A percentile compares a stretch with the other conserved stretches of the same genome.
phyloP scores from a whole-genome alignment of 805 yeast species.

The Priceomyces fermenticarens region DNA sequence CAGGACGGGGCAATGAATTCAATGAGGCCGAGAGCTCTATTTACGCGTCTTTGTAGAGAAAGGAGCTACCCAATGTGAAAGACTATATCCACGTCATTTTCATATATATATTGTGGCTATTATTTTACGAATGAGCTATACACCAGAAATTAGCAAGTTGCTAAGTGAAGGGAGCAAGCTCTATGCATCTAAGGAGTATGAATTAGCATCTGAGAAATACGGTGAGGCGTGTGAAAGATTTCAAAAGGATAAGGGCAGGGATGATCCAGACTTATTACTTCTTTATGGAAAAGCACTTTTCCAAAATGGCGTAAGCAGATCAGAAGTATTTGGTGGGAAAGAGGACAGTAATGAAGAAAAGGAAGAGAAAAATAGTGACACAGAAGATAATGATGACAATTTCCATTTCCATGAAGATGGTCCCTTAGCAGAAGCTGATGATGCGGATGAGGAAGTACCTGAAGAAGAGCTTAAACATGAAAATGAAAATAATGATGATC shows the following conservation, averaged over 20 bases:
- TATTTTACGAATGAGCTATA: slow-evolving; percentile 20
- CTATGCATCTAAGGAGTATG: slow-evolving; percentile 64
- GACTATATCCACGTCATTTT: neutral
- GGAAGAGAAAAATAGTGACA: slow-evolving; percentile 19
- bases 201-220: slow-evolving; percentile 63
- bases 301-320: slow-evolving; percentile 68
- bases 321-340: slow-evolving; percentile 66
- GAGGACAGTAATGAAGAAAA: slow-evolving; percentile 19
- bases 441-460: slow-evolving; percentile 14
- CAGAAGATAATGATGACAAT: slow-evolving; percentile 15
- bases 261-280: slow-evolving; percentile 71
- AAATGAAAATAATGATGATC: slow-evolving; percentile 34
- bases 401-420: slow-evolving; percentile 27
- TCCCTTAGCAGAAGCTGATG: slow-evolving; percentile 20
- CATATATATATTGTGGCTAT: neutral
- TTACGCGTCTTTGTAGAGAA: neutral
- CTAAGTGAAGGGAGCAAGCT: slow-evolving; percentile 61
- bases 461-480: slow-evolving; percentile 36
- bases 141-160: slow-evolving; percentile 43
- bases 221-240: slow-evolving; percentile 68
- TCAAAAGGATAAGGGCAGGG: slow-evolving; percentile 48
- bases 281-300: slow-evolving; percentile 79
- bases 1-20: neutral
- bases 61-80: neutral
- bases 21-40: neutral